Conservation (phyloP, 2,329 filamentous ascomycete species). For the Xylariomycetidae sp. region DNA sequence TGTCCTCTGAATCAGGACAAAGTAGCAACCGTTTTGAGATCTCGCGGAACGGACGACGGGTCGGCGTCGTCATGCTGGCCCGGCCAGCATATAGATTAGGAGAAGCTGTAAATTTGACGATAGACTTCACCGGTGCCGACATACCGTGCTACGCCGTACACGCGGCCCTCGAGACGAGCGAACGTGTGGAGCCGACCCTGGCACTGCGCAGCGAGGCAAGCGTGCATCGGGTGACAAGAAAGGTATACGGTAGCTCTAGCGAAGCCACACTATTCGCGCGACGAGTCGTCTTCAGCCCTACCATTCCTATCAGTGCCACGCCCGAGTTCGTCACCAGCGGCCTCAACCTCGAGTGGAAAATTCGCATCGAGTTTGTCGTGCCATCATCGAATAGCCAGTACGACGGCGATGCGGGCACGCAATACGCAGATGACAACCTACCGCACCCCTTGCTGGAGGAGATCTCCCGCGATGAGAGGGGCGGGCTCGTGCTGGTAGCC, state of each 20-base stretch:
- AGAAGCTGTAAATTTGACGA: slow-evolving; percentile 75
- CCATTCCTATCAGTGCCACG: slow-evolving; percentile 77
- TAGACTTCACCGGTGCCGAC: slow-evolving; percentile 76
- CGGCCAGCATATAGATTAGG: slow-evolving; percentile 85
- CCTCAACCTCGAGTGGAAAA: slow-evolving; percentile 80
- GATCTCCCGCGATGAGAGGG: slow-evolving; percentile 73
- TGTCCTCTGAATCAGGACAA: slow-evolving; percentile 62
- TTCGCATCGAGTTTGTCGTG: slow-evolving; percentile 90
- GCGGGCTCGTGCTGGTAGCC: slow-evolving; percentile 67
- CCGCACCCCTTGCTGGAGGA: slow-evolving; percentile 66
- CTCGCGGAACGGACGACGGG: slow-evolving; percentile 82
- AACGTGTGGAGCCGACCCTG: slow-evolving; percentile 74
- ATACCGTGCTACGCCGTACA: slow-evolving; percentile 84
- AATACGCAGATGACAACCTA: slow-evolving; percentile 17
- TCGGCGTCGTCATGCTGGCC: slow-evolving; percentile 84
- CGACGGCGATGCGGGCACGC: background rate
- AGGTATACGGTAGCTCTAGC: slow-evolving; percentile 70
- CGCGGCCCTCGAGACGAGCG: slow-evolving; percentile 77
- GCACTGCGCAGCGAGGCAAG: slow-evolving; percentile 82
- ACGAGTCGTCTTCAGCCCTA: slow-evolving; percentile 73
- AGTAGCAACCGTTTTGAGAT: slow-evolving; percentile 95
- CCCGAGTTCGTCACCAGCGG: slow-evolving; percentile 91
- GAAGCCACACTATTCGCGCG: slow-evolving; percentile 81
- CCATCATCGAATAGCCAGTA: slow-evolving; percentile 38
- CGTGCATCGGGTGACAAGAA: slow-evolving; percentile 80